Conservation (phyloP, 768 basidiomycete species). For the Leccinum broughii region DNA sequence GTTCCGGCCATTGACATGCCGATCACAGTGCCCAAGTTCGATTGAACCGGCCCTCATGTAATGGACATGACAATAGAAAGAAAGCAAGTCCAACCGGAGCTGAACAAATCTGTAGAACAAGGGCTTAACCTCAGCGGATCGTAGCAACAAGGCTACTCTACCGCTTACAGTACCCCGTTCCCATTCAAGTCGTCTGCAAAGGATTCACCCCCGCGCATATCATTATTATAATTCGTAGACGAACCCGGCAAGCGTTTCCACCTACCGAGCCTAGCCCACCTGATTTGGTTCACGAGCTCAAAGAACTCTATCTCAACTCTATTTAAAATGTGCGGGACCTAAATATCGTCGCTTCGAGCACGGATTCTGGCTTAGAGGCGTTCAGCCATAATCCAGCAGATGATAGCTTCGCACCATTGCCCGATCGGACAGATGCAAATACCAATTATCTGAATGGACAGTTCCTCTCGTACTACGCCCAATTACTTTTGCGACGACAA, state of each 20-base stretch:
- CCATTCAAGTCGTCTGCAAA: constrained; percentile 79
- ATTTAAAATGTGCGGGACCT: constrained; percentile 48
- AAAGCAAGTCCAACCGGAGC: constrained; percentile 28
- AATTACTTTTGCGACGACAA: constrained; percentile 72
- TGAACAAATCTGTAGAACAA: constrained; percentile 71
- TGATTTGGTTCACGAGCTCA: constrained; percentile 65
- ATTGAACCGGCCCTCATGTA: constrained; percentile 7
- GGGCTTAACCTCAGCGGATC: constrained; percentile 76
- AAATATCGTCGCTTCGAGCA: constrained; percentile 74
- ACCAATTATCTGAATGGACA: constrained; percentile 82
- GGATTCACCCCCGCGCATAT: constrained; percentile 73
- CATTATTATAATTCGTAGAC: constrained; percentile 59
- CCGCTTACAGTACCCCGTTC: constrained; percentile 75
- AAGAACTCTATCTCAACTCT: constrained; percentile 48
- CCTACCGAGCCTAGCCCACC: constrained; percentile 46
- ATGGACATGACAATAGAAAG: constrained; percentile 3
- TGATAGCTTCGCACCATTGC: constrained; percentile 80
- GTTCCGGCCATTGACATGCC: background rate
- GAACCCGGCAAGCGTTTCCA: constrained; percentile 48
- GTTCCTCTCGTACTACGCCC: constrained; percentile 84
- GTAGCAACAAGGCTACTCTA: constrained; percentile 80
- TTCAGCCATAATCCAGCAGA: constrained; percentile 85
- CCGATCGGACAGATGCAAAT: constrained; percentile 77
- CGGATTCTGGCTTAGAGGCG: constrained; percentile 82
- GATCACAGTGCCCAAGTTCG: background rate